Evolutionary conservation across 176 grass and related monocot species (phyloP), one percentile per base, ranked within the genome.

Genomic region (Musa itinerans): DNA sequence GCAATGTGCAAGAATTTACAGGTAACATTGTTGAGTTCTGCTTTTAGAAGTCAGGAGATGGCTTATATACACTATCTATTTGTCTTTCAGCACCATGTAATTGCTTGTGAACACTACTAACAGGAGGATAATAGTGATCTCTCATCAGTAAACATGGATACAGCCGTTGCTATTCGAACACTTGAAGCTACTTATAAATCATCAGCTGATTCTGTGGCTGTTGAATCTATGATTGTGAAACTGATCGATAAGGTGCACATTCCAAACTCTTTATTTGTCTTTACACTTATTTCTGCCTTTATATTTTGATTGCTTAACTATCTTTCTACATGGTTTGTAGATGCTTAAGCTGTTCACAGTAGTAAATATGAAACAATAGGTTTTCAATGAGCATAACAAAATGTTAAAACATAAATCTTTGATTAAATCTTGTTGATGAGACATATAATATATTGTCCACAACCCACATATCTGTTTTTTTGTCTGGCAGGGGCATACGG

Each of bases 61-160:
- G 27, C 15, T 54, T 75, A 17, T 71, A 34, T 16, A 43, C 20
- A 50, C 16, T 50, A 67, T 29, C 12, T 26, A 70, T 50, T 70
- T 1, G 10, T 50, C 68, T 51, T 70, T 50, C 17, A 50, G 68
- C 68, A 70, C 48, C 50, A 43, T 51, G 50, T 50, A 69, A 70
- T 25, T 67, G 65, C 26, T 20, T n/a, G 17, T 51, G 78, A 84
- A 88, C 74, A 11, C 29, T 76, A 22, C 84, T 72, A 80, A 81
- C 78, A 97, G 94, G 90, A 93, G 87, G 90, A 93, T 85, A 88
- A 93, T 76, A 90, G 88, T 17, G 94, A 97, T 79, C 89, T 97
- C 71, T 97, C 94, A 52, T 93, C 94, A 22, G 94, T 97, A 68
- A 97, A 89, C 84, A 97, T 97, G 94, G 94, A 97, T 69, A 97